Evolutionary conservation across 495 filamentous ascomycete genomes (phyloP), one percentile per base, ranked within the genome.

Genomic region (Aspergillus homomorphus): DNA sequence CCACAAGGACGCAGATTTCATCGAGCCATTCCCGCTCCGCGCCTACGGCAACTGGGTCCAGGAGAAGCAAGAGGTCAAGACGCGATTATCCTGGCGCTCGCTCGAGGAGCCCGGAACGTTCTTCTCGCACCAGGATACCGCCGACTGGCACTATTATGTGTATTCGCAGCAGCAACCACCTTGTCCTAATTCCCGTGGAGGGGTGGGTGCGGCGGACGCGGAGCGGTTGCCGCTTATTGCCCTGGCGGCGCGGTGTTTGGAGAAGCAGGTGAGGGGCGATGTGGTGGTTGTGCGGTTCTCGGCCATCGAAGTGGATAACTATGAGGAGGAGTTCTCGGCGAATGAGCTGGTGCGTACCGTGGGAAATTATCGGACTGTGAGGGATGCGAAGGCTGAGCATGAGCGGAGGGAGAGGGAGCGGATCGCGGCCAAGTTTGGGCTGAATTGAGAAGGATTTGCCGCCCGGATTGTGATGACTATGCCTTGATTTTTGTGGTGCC

Each of bases 21-120:
- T 63, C 19, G 65, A 68, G 42, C 60, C 56, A 12, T 58, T 68
- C 57, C 16, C 45, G 22, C 60, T 68, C 21, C n/a, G 41, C 8
- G 16, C 45, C 1, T 66, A 66, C 24, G 63, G 57, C 28, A 53
- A 60, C 54, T 61, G 54, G 51, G 28, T 1, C 20, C 33, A 1
- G 4, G 63, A 68, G 26, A 60, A 55, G 51, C 44, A 33, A 20
- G 63, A 68, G 46, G 43, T 68, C 1, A 6, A 59, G 23, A 7
- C 41, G 4, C 41, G 53, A 33, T 44, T 65, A 1, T 23, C 42
- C 4, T 63, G 55, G 60, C 24, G 54, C 1, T 4, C 14, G 0
- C 28, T 52, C 10, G 1, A 57, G 22, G 60, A 68, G 41, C 53
- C 57, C 1, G 60, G 60, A 3, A 65, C 61, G 42, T 66, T 68